Evolutionary conservation across 805 yeast species (phyloP), one percentile per base, ranked within the genome.

Genomic region (Ogataea corticis): DNA sequence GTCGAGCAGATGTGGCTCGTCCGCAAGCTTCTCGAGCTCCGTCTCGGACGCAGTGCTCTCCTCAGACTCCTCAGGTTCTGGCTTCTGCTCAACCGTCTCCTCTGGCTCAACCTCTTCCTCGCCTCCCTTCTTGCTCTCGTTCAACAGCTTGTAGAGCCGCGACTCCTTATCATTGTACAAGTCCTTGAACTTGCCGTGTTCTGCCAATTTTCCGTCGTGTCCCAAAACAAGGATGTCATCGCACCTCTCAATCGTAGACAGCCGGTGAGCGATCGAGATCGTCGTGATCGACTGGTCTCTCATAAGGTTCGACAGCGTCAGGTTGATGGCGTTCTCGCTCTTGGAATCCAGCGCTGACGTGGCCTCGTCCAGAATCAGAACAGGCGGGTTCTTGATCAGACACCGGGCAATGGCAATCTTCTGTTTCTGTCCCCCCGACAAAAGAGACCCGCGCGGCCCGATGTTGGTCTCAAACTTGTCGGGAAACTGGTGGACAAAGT

Each of bases 301-400:
- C 63, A 78, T 74, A 47, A 92, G 71, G 37, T 73, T 67, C 16
- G 73, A 66, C 47, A 91, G 68, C 7, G 95, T 88, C 41, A 76
- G 76, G 64, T 91, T 90, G 33, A 92, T 95, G 6, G 87, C 78
- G 53, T 84, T 82, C 61, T 92, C 98, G 58, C 91, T 83, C 45
- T 86, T 88, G 25, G 94, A 79, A 59, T 92, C 98, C 33, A 92
- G 71, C 0, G 97, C 98, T 32, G 96, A 87, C 0, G 98, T 92
- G 7, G 97, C 96, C 63, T 84, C 91, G 55, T 84, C 91, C 44
- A 84, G 67, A 4, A 84, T 73, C 52, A 84, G 66, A 16, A 85
- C 71, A 37, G 76, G 70, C 7, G 91, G 91, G 46, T 78, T 73
- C 49, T 85, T 81, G 45, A 84, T 78, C 49, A 85, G 67, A 1